Conservation (phyloP, 2,329 filamentous ascomycete species). For the Phoma sp. region DNA sequence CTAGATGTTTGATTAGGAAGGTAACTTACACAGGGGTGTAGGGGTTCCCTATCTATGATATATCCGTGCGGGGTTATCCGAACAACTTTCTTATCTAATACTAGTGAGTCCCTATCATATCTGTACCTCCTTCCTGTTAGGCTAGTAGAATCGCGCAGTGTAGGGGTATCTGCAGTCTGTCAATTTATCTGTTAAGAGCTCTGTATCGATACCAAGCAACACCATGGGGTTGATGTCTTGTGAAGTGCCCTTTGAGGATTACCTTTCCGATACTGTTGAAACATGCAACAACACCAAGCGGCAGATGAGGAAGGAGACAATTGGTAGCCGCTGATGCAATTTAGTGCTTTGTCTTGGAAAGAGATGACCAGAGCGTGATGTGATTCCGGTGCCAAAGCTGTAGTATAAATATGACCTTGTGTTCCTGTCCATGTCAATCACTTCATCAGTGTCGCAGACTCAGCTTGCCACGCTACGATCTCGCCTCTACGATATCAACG, state of each 20-base stretch:
- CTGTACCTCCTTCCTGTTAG: slow-evolving; percentile 33
- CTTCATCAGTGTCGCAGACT: slow-evolving; percentile 24
- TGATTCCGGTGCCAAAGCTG: slow-evolving; percentile 7
- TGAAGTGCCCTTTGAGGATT: slow-evolving; percentile 26
- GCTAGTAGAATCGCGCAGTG: slow-evolving; percentile 12
- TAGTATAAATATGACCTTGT: slow-evolving; percentile 29
- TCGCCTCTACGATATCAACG: slow-evolving; percentile 29
- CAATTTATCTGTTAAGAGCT: slow-evolving; percentile 12
- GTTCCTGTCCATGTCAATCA: slow-evolving; percentile 4
- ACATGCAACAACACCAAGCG: slow-evolving; percentile 7
- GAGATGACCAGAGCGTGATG: slow-evolving; percentile 6
- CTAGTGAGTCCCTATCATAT: slow-evolving; percentile 15
- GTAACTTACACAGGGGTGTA: slow-evolving; percentile 28
- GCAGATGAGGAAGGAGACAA: slow-evolving; percentile 30
- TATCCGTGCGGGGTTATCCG: slow-evolving; percentile 19
- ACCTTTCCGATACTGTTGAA: slow-evolving; percentile 18
- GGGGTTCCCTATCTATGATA: slow-evolving; percentile 20
- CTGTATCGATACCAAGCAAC: slow-evolving; percentile 20
- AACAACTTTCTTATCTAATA: slow-evolving; percentile 15
- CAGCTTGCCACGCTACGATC: slow-evolving; percentile 33
- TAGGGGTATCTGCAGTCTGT: slow-evolving; percentile 16
- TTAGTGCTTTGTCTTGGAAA: slow-evolving; percentile 10
- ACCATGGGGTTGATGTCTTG: slow-evolving; percentile 17
- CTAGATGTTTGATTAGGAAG: slow-evolving; percentile 26
- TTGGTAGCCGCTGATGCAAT: slow-evolving; percentile 12